These are phyloP conservation scores for Ascochyta pisi DNA, from an alignment of 2,329 filamentous ascomycete genomes.

Conservation along the genomic window DNA sequence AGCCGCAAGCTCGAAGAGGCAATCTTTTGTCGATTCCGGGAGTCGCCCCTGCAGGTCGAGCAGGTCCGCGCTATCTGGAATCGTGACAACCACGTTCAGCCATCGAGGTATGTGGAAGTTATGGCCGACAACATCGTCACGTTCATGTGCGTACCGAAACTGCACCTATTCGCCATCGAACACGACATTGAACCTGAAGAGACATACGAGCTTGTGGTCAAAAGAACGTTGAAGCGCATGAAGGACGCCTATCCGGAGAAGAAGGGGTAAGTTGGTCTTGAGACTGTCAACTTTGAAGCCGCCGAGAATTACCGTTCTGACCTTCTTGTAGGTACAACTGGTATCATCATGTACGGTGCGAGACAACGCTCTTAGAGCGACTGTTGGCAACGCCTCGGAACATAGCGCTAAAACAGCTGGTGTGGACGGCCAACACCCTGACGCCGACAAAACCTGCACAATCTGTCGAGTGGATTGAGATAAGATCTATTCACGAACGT, in stretches of 20 bases:
- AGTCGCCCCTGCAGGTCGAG: not conserved
- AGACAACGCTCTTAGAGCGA: not conserved
- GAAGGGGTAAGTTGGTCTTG: not conserved
- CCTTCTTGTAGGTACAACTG: not conserved
- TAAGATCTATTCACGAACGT: not conserved
- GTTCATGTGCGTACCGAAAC: conserved; percentile 1
- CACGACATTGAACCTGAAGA: not conserved
- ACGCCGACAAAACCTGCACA: not conserved
- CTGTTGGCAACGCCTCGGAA: not conserved
- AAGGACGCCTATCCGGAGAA: not conserved
- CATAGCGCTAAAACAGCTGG: conserved; percentile 1
- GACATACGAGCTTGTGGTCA: not conserved
- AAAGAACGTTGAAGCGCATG: not conserved
- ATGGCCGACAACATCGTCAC: conserved; percentile 11
- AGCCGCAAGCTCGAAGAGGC: not conserved
- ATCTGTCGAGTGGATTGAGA: conserved; percentile 3
- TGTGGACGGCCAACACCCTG: conserved; percentile 5
- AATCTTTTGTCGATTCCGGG: not conserved
- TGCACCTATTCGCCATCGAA: conserved; percentile 3
- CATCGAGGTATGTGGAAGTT: not conserved
- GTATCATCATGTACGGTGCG: not conserved
- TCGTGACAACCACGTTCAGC: not conserved
- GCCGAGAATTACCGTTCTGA: not conserved
- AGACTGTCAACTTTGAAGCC: not conserved
- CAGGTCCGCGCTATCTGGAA: conserved; percentile 1